Conservation (phyloP, 2,329 filamentous ascomycete species). For the Hyphodiscus sp. region DNA sequence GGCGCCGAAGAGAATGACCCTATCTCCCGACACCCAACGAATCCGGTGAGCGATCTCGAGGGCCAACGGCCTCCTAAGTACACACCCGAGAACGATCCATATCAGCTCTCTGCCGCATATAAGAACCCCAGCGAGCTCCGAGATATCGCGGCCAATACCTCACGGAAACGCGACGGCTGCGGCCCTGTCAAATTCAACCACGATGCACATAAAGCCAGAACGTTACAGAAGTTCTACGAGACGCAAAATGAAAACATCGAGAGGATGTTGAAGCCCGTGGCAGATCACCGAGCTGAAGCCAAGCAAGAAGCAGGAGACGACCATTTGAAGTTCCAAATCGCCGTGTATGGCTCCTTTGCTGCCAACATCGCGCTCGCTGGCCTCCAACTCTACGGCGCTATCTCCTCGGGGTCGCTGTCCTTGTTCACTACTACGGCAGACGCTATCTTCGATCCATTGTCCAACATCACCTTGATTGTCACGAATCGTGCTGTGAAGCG, state of each 20-base stretch:
- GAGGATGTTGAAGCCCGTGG: slow-evolving; percentile 83
- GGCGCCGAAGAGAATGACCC: slow-evolving; percentile 24
- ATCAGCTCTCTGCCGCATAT: slow-evolving; percentile 67
- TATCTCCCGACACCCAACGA: slow-evolving; percentile 22
- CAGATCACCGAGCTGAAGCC: slow-evolving; percentile 80
- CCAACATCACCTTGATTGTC: slow-evolving; percentile 80
- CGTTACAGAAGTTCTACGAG: slow-evolving; percentile 75
- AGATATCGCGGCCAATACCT: slow-evolving; percentile 72
- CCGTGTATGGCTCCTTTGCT: slow-evolving; percentile 60
- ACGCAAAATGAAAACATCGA: slow-evolving; percentile 91
- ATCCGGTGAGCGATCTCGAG: slow-evolving; percentile 37
- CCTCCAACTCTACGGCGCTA: slow-evolving; percentile 84
- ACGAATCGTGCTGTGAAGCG: slow-evolving; percentile 81
- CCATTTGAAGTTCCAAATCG: slow-evolving; percentile 46
- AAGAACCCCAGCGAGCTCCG: slow-evolving; percentile 74
- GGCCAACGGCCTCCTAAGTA: slow-evolving; percentile 26
- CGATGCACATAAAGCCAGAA: slow-evolving; percentile 35
- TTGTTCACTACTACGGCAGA: slow-evolving; percentile 98
- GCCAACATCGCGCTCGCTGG: slow-evolving; percentile 75
- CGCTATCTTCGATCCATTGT: slow-evolving; percentile 85
- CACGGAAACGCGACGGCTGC: slow-evolving; percentile 60
- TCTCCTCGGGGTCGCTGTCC: slow-evolving; percentile 82
- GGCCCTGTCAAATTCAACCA: slow-evolving; percentile 31
- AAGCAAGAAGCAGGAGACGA: slow-evolving; percentile 71
- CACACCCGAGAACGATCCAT: slow-evolving; percentile 64